Evolutionary conservation across 106 monocot genomes (phyloP), one percentile per base, ranked within the genome.

Genomic region (Dendrobium officinale): DNA sequence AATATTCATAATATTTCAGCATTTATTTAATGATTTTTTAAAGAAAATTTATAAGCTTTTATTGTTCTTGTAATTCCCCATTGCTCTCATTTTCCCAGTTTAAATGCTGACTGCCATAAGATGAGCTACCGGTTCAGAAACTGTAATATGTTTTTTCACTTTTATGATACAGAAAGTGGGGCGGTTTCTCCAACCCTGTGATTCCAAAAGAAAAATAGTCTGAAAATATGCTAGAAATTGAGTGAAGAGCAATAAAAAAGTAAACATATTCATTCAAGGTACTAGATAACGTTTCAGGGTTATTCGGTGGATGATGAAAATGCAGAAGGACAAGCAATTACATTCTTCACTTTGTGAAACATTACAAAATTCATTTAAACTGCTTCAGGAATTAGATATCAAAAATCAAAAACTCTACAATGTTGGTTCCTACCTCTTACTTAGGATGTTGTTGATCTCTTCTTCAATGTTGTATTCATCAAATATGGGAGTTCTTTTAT

Each of bases 391-490:
- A 24, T 66, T 15, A 24, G n/a, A 66, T 26, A 66, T n/a, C 22
- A 66, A 64, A 33, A 33, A 72, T n/a, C 22, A 64, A 66, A 33
- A 33, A 72, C 4, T 40, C 37, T 51, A 51, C 51, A 72, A 33
- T 37, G 16, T 40, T 33, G 15, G 72, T 4, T 40, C 18, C 40
- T 64, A 97, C 97, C 92, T 90, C 86, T 97, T 97, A 83, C 97
- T 87, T 72, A 94, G 89, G 73, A 97, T 97, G 72, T 66, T 88
- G 77, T 91, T 74, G 40, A 97, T 97, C 85, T 97, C 94, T 86
- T 97, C 90, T 82, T 97, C 97, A 81, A 97, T 89, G 43, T 89
- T 91, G 82, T 97, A 94, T 77, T 94, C 92, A 86, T 97, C 90
- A 87, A 97, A 97, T 64, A 97, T 88, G 10, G 97, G 94, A 47